Evolutionary conservation across 345 rosid species (phyloP).

Genomic region (Lepidium didymum): DNA sequence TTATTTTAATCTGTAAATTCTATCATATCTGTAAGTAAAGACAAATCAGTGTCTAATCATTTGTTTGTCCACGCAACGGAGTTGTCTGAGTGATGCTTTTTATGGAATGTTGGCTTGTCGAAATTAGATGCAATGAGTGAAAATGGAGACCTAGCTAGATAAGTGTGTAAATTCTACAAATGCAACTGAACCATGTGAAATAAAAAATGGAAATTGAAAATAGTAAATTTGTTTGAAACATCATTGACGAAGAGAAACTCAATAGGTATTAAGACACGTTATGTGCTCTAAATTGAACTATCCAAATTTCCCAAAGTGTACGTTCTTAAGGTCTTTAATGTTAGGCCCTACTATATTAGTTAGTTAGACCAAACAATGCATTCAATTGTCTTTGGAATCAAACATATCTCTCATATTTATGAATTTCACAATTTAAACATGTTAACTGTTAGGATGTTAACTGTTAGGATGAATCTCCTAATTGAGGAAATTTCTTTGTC

Average conservation of each 20-base stretch:
- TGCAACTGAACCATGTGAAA: not conserved
- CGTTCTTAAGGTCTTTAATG: constrained; percentile 3
- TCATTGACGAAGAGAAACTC: not conserved
- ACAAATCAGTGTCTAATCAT: no score
- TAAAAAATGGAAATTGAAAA: not conserved
- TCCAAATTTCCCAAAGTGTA: constrained; percentile 5
- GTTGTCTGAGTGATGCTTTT: not conserved
- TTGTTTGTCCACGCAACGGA: no score
- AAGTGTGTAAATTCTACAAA: not conserved
- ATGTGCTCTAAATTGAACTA: constrained; percentile 11
- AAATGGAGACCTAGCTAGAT: not conserved
- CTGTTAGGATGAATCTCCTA: no score
- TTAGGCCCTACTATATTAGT: constrained; percentile 4
- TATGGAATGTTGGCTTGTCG: no score
- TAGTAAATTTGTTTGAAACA: not conserved
- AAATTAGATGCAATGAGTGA: not conserved
- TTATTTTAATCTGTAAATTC: no score
- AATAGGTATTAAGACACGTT: constrained; percentile 6
- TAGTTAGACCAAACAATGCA: constrained; percentile 20
- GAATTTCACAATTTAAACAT: not conserved
- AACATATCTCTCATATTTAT: not conserved
- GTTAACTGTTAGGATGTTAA: not conserved
- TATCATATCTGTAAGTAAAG: no score
- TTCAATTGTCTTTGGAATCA: not conserved
- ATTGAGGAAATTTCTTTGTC: no score